Percentiles rank a stretch among this genome's conserved stretches.
Evolutionary conservation across 257 asterid species (phyloP).

Genomic region (Solanum medicagineum): DNA sequence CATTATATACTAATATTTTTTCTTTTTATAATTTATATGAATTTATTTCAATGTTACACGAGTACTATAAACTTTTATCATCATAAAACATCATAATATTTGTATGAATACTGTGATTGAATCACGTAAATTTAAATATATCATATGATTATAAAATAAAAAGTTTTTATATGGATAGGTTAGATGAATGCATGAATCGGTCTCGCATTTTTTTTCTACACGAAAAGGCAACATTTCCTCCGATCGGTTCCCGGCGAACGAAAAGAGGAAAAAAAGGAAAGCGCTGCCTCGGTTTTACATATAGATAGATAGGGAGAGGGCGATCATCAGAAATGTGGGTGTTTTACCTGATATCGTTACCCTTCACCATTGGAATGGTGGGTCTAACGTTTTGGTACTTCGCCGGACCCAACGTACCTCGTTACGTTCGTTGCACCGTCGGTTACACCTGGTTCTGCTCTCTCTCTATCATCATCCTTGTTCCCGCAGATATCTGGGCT

Average conservation of each 20-base stretch:
- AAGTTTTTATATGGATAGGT: not conserved
- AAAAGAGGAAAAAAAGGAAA: not conserved
- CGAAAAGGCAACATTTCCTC: not conserved
- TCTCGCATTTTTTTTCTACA: not conserved
- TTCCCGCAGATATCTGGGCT: conserved; percentile 79
- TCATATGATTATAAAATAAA: not conserved
- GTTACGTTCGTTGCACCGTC: conserved; percentile 48
- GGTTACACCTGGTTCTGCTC: conserved; percentile 82
- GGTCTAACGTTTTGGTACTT: conserved; percentile 51
- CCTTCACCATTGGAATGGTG: conserved; percentile 66
- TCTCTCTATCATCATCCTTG: conserved; percentile 57
- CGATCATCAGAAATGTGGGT: conserved; percentile 39
- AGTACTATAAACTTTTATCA: not conserved
- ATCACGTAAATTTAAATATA: not conserved
- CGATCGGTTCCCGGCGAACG: not conserved
- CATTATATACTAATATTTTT: not conserved
- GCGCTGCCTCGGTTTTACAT: too few species aligned
- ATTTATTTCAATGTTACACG: not conserved
- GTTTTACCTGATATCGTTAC: conserved; percentile 54
- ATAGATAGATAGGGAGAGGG: not conserved
- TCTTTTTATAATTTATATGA: not conserved
- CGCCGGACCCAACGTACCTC: conserved; percentile 62
- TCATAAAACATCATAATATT: not conserved
- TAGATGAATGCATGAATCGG: not conserved
- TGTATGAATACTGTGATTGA: not conserved